Evolutionary conservation across 1,139 yeast genomes (phyloP).

Genomic region (Blastobotrys ciferrii): DNA sequence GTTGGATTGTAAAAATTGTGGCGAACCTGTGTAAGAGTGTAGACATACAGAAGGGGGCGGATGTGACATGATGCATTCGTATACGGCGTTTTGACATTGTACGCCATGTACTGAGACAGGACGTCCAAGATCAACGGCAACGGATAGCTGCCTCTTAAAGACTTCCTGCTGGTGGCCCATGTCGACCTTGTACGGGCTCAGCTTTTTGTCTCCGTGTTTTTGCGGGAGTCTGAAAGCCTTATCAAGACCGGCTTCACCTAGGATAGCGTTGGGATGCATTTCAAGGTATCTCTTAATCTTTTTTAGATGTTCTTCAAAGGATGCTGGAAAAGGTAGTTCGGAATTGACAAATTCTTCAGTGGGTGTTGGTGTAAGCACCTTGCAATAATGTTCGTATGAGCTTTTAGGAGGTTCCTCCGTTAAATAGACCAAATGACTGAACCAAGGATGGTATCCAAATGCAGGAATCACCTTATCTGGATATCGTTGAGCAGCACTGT

Average conservation of each 20-base stretch:
- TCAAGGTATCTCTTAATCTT: conserved; percentile 35
- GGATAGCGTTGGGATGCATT: conserved; percentile 33
- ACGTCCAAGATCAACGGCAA: conserved; percentile 50
- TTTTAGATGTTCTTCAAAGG: conserved; percentile 42
- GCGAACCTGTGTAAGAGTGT: conserved; percentile 86
- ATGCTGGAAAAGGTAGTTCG: conserved; percentile 62
- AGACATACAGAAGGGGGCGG: conserved; percentile 49
- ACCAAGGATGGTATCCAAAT: conserved; percentile 94
- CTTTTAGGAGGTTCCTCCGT: conserved; percentile 22
- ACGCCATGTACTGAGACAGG: conserved; percentile 85
- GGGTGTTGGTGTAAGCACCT: conserved; percentile 47
- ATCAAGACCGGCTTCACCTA: conserved; percentile 94
- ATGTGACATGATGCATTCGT: conserved; percentile 41
- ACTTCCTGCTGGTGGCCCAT: conserved; percentile 64
- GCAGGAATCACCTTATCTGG: conserved; percentile 50
- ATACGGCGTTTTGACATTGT: conserved; percentile 63
- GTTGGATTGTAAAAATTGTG: conserved; percentile 45
- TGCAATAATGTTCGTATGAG: conserved; percentile 52
- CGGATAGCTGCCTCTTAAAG: conserved; percentile 48
- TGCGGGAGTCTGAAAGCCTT: conserved; percentile 66
- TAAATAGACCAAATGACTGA: conserved; percentile 57
- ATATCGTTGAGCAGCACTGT: conserved; percentile 30
- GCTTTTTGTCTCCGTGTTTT: conserved; percentile 22
- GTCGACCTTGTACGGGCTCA: conserved; percentile 51
- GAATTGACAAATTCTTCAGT: conserved; percentile 42